Base-by-base conservation (phyloP, 345 rosid genomes). In the Rhizophora apiculata region DNA sequence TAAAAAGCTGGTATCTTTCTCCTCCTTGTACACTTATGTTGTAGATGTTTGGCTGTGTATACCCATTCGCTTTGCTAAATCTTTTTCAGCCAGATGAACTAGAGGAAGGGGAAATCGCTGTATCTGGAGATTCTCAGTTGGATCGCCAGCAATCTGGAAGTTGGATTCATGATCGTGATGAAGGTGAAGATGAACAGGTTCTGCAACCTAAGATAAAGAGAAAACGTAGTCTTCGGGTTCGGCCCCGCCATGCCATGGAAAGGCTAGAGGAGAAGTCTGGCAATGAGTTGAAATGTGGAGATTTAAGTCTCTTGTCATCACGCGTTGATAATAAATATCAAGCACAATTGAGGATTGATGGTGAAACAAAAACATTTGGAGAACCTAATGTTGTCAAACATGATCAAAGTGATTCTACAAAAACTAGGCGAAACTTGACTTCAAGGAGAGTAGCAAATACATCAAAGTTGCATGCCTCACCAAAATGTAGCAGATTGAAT, bases 81-180 rank as follows among this genome's bases (percentile, higher is more conserved):
- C 19, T 73, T 80, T 70, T 63, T 68, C 89, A 96, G 99, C 71
- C 79, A 29, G 96, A 96, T 82, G 99, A 96, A 53, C 83, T 96
- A 54, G 99, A 96, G 81, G 99, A 96, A 70, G 99, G 99, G 68
- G 99, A 96, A 82, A 92, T 96, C 70, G 99, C 87, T n/a, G 73
- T 85, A 48, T 95, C 99, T 26, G 96, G 88, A 80, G 99, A 92
- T 76, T 92, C 98, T 78, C 97, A 89, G 80, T 64, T 85, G 81
- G 98, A 92, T 62, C 94, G 73, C 76, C 96, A 86, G 77, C 96
- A 85, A 73, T 96, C 99, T 68, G 97, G 90, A 79, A 96, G 95
- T 84, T 90, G 93, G 98, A 84, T 85, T 63, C 96, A 89, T 75
- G 98, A 90, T 63, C 96, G 92, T 4, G 98, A 90, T 32, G 98